phyloP scores from a whole-genome alignment of 805 yeast species.

The Candida sakaeoensis region DNA sequence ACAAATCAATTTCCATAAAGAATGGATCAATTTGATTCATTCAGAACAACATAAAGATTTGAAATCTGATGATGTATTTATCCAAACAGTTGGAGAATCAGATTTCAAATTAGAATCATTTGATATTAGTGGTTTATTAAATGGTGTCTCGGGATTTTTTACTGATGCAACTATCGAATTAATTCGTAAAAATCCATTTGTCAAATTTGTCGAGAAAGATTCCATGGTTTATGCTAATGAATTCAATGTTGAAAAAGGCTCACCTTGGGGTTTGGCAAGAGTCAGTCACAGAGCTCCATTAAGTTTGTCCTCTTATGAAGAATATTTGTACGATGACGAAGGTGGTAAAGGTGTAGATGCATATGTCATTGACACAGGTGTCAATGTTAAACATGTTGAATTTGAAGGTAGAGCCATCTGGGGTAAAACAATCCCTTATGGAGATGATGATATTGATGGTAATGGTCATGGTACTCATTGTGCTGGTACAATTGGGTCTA shows the following conservation, averaged over 20 bases:
- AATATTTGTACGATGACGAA: slow-evolving; percentile 65
- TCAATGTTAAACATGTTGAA: slow-evolving; percentile 69
- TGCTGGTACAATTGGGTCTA: slow-evolving; percentile 91
- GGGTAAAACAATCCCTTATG: slow-evolving; percentile 79
- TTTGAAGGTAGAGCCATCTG: slow-evolving; percentile 81
- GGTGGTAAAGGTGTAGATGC: slow-evolving; percentile 85
- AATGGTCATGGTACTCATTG: slow-evolving; percentile 96
- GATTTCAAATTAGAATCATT: slow-evolving; percentile 37
- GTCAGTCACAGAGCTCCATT: slow-evolving; percentile 76
- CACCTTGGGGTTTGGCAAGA: slow-evolving; percentile 95
- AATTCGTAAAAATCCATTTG: slow-evolving; percentile 61
- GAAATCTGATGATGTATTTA: slow-evolving; percentile 22
- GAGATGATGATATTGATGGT: slow-evolving; percentile 71
- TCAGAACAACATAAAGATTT: slow-evolving; percentile 24
- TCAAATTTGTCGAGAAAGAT: slow-evolving; percentile 72
- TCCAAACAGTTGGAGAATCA: slow-evolving; percentile 21
- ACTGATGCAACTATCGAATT: slow-evolving; percentile 69
- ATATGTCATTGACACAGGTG: slow-evolving; percentile 88
- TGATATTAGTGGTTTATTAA: slow-evolving; percentile 51
- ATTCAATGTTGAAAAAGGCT: slow-evolving; percentile 69
- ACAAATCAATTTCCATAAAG: slow-evolving; percentile 60
- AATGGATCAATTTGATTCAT: slow-evolving; percentile 59
- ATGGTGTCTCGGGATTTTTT: slow-evolving; percentile 87
- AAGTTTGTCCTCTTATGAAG: slow-evolving; percentile 65
- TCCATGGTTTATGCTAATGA: slow-evolving; percentile 64